Evolutionary conservation across 495 filamentous ascomycete species (phyloP), one percentile per base, ranked within the genome.

Genomic region (Aspergillus mulundensis): DNA sequence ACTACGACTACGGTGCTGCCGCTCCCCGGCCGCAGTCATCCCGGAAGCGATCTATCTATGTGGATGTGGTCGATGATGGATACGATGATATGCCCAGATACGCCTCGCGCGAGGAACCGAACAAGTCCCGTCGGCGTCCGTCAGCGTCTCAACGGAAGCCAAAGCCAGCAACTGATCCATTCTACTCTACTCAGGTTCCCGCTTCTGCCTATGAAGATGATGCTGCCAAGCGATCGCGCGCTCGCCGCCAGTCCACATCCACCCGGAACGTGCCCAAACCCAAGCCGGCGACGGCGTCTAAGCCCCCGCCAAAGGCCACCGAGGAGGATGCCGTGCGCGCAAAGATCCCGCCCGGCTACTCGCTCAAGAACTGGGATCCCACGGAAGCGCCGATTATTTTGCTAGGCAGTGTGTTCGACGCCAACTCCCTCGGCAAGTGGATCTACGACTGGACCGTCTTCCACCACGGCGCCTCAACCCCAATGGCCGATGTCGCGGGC

Each of bases 371-470:
- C 80, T 99, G 94, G 94, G 95, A 97, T 67, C 93, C 92, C 1
- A 85, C 85, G 42, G 91, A 96, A 72, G 89, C 90, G 61, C 88
- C 94, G 30, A 95, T 98, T 70, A 85, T 96, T 68, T 81, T 98
- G 6, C 81, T 97, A 8, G 94, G 94, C 40, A 95, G 89, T 67
- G 94, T 97, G 43, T 98, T 97, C 67, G 95, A 97, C 66, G 89
- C 94, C 70, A 96, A 96, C 81, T 95, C 90, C 19, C 81, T 98
- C 15, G 94, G 94, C 65, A 96, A 96, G 73, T 98, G 94, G 94
- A 93, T 98, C 69, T 98, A 96, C 76, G 95, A 98, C 80, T 98
- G 94, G 94, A 97, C 94, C 28, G 90, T 97, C 56, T 97, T 90
- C 76, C 86, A 88, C 69, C 88, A 95, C 60, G 91, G 91, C 39